Conservation (phyloP, 2,329 filamentous ascomycete genomes). For the Biscogniauxia mediterranea region DNA sequence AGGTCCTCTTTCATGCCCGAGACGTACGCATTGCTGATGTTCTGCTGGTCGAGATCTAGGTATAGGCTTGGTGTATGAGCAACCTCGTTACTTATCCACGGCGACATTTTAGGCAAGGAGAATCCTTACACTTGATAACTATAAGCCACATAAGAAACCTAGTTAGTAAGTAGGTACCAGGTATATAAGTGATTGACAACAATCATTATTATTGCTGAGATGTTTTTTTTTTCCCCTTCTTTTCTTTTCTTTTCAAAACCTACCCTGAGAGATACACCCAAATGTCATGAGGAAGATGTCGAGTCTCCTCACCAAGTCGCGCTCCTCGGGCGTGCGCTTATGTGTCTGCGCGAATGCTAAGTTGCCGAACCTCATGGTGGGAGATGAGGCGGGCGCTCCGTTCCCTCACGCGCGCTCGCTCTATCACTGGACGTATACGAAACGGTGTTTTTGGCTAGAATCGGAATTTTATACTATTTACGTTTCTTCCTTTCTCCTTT, state of each 20-base stretch:
- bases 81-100: neutral
- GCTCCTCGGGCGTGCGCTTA: slow-evolving; percentile 31
- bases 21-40: slow-evolving; percentile 36
- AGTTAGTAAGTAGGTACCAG: neutral
- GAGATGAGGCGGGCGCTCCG: neutral
- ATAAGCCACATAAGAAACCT: neutral
- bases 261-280: slow-evolving; percentile 35
- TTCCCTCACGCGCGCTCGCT: no score
- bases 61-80: slow-evolving; percentile 14
- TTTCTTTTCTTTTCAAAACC: slow-evolving; percentile 1
- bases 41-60: slow-evolving; percentile 34
- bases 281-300: slow-evolving; percentile 38
- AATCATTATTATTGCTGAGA: no score
- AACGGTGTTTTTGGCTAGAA: no score
- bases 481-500: no score
- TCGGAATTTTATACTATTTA: no score
- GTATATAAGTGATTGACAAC: neutral
- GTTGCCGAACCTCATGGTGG: slow-evolving; percentile 16
- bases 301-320: slow-evolving; percentile 32
- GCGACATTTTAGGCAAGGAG: neutral
- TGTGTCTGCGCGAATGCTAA: slow-evolving; percentile 24
- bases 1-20: slow-evolving; percentile 36
- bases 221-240: no score
- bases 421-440: no score
- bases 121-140: slow-evolving; percentile 27